Percentiles rank a stretch among this genome's conserved stretches.
These are phyloP conservation scores for Cordyceps fumosorosea DNA, from an alignment of 2,329 filamentous ascomycete genomes.

Conservation along the genomic window DNA sequence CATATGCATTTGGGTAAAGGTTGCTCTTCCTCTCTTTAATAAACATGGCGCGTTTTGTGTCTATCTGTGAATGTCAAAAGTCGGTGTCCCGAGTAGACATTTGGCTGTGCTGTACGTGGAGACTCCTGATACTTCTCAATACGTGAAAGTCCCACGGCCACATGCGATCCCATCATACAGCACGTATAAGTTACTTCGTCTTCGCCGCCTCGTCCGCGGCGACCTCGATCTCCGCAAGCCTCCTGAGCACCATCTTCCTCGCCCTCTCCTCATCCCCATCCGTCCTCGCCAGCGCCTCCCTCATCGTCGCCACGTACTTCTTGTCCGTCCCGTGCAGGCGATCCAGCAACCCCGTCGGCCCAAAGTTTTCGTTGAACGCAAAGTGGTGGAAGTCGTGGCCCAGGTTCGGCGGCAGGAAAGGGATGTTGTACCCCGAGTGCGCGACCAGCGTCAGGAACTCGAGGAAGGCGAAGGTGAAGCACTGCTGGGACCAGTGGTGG, in stretches of 20 bases:
- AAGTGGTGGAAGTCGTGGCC: slow-evolving; percentile 18
- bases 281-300: slow-evolving; percentile 13
- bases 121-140: too few species aligned
- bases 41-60: too few species aligned
- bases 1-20: too few species aligned
- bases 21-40: too few species aligned
- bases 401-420: slow-evolving; percentile 13
- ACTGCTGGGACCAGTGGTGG: slow-evolving; percentile 16
- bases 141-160: too few species aligned
- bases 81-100: too few species aligned
- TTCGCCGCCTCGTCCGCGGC: slow-evolving; percentile 1
- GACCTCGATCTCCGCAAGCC: slow-evolving; percentile 14
- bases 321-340: slow-evolving; percentile 12
- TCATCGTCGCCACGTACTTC: slow-evolving; percentile 13
- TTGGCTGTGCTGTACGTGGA: too few species aligned
- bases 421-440: slow-evolving; percentile 17
- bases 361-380: slow-evolving; percentile 18
- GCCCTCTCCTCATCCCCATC: slow-evolving; percentile 16
- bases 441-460: slow-evolving; percentile 16
- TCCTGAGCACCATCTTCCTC: slow-evolving; percentile 14
- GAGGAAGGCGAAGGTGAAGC: slow-evolving; percentile 16
- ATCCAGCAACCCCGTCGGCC: slow-evolving; percentile 15
- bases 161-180: too few species aligned
- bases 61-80: too few species aligned
- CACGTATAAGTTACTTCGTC: too few species aligned